Evolutionary conservation across 805 yeast species (phyloP).

Genomic region (Lachancea fermentati): DNA sequence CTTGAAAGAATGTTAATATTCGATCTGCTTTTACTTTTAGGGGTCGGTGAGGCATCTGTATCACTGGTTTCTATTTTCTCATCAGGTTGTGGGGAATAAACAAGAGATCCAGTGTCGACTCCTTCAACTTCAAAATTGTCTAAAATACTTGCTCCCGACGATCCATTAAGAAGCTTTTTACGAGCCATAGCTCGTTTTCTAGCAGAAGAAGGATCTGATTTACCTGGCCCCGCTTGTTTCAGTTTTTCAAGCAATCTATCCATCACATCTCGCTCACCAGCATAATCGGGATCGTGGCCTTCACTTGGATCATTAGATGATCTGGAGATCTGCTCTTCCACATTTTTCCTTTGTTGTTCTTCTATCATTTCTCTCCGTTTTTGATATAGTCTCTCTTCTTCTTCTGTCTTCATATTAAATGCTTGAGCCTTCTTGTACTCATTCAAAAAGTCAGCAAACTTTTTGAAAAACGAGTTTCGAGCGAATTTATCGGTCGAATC

Average conservation of each 20-base stretch:
- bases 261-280: slow-evolving; percentile 50
- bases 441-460: slow-evolving; percentile 70
- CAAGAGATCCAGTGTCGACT: slow-evolving; percentile 1
- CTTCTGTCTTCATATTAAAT: slow-evolving; percentile 78
- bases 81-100: slow-evolving; percentile 8
- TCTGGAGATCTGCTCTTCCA: slow-evolving; percentile 12
- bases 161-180: slow-evolving; percentile 45
- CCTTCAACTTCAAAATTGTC: slow-evolving; percentile 8
- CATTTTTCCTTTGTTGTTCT: slow-evolving; percentile 30
- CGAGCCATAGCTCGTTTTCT: slow-evolving; percentile 74
- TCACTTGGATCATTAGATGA: slow-evolving; percentile 6
- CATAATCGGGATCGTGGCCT: slow-evolving; percentile 12
- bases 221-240: slow-evolving; percentile 76
- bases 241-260: slow-evolving; percentile 82
- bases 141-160: slow-evolving; percentile 7
- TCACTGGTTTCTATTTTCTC: slow-evolving; percentile 9
- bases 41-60: slow-evolving; percentile 21
- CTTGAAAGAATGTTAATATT: no score
- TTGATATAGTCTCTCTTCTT: slow-evolving; percentile 71
- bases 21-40: slow-evolving; percentile 14
- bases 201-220: slow-evolving; percentile 74
- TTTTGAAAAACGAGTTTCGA: slow-evolving; percentile 64
- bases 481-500: slow-evolving; percentile 65
- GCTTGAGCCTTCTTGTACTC: slow-evolving; percentile 76
- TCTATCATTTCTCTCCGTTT: slow-evolving; percentile 56